phyloP scores from a whole-genome alignment of 139 green algal species.

The Chlorella sp. region DNA sequence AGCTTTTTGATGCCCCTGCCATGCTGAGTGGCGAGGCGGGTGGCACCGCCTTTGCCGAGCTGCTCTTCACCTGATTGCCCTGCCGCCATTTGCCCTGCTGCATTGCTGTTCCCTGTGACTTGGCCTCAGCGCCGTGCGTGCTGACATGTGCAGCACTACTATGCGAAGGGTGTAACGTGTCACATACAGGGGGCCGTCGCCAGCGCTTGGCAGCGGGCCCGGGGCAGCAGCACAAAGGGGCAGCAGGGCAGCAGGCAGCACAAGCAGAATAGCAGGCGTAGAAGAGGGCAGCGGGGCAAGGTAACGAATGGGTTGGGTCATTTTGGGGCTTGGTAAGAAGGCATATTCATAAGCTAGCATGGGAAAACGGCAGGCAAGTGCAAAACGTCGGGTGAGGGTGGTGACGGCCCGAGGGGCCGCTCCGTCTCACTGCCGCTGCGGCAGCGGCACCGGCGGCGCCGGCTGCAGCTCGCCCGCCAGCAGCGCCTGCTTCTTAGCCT shows the following conservation, averaged over 20 bases:
- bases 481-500: conserved; percentile 43
- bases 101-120: too few species aligned
- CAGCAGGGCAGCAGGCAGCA: not conserved
- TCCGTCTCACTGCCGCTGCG: not conserved
- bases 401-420: not conserved
- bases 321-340: not conserved
- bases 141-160: too few species aligned
- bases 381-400: too few species aligned
- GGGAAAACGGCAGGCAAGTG: not conserved
- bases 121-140: too few species aligned
- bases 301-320: not conserved
- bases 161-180: too few species aligned
- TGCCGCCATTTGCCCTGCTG: too few species aligned
- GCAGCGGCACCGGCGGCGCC: not conserved
- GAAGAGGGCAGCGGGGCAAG: not conserved
- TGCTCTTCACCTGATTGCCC: not conserved
- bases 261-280: not conserved
- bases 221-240: not conserved
- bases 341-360: too few species aligned
- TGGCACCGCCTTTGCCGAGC: not conserved
- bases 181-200: not conserved
- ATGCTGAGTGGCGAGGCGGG: too few species aligned
- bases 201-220: conserved; percentile 10
- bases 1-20: too few species aligned
- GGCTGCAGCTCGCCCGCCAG: conserved; percentile 9